Percentiles rank a stretch among this genome's conserved stretches.
Conservation (phyloP, 2,329 filamentous ascomycete genomes). For the Kalmusia sp. region DNA sequence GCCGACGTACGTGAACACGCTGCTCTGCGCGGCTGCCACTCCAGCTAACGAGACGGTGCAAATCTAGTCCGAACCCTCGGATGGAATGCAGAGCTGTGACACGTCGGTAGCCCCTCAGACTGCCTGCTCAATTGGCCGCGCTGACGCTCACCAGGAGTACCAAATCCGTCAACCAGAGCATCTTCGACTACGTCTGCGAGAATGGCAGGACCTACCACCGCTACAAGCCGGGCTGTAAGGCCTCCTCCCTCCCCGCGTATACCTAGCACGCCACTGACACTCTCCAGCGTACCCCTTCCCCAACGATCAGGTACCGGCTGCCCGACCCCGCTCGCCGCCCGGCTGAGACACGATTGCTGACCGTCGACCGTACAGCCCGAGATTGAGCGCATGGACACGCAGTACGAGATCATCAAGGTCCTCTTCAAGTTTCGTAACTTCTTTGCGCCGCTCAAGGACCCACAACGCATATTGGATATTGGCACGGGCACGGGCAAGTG, state of each 20-base stretch:
- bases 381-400: slow-evolving; percentile 47
- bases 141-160: slow-evolving; percentile 41
- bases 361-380: slow-evolving; percentile 36
- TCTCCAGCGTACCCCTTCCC: slow-evolving; percentile 47
- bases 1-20: slow-evolving; percentile 27
- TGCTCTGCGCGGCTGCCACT: background rate
- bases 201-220: slow-evolving; percentile 51
- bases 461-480: slow-evolving; percentile 49
- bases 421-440: slow-evolving; percentile 43
- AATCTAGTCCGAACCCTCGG: slow-evolving; percentile 42
- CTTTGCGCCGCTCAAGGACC: slow-evolving; percentile 48
- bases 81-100: slow-evolving; percentile 37
- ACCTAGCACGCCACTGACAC: slow-evolving; percentile 26
- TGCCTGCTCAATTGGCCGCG: slow-evolving; percentile 6
- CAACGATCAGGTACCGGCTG: slow-evolving; percentile 43
- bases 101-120: slow-evolving; percentile 33
- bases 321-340: slow-evolving; percentile 6
- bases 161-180: slow-evolving; percentile 48
- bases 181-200: slow-evolving; percentile 47
- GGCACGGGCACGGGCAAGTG: slow-evolving; percentile 52
- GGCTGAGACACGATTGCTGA: slow-evolving; percentile 15
- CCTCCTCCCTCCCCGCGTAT: background rate
- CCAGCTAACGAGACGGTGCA: slow-evolving; percentile 10
- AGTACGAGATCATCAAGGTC: slow-evolving; percentile 48
- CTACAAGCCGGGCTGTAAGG: slow-evolving; percentile 49